Base-by-base conservation (phyloP, 2,329 filamentous ascomycete species). In the Penicillium thymicola region DNA sequence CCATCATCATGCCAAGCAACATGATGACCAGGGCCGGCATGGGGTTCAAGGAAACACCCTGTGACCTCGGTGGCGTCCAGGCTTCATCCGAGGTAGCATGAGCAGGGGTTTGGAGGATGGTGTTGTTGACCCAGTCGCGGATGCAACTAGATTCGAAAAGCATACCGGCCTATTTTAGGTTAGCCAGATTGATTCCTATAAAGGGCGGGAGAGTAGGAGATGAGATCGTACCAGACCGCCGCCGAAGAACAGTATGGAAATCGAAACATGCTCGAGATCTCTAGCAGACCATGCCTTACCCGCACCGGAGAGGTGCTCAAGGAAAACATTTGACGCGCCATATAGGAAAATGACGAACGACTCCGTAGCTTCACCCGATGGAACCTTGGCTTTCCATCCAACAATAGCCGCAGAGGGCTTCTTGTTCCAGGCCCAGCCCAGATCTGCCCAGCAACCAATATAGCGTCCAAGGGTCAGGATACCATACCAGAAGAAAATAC, bases 361-460 rank as follows among this genome's bases (percentile, higher is more conserved):
- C 74, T 97, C 93, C 47, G 88, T 85, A 66, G 96, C 96, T 75
- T 97, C 93, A 25, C 90, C 91, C 0, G 89, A 89, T 1, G 89
- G 89, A 30, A 85, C 66, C 44, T 73, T 77, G 38, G 79, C 73
- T 49, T 85, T 85, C 83, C 88, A 88, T 62, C 83, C 81, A 18
- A 85, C 81, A 13, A 84, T 70, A 10, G 78, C 78, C 57, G 75
- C 73, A 5, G 78, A 70, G 9, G 91, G 91, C 58, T 89, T 89
- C 58, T 92, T 75, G 67, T 97, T 97, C 93, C 93, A 97, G 0
- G 92, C 90, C 93, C 93, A 97, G 63, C 93, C 93, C 55, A 93
- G 82, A 58, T 96, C 90, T 56, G 89, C 87, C 71, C 96, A 97
- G 71, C 89, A 89, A 27, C 93, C 93, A 69, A 92, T 85, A 89